Base-by-base conservation (phyloP, 192 early-diverging fungal genomes). In the Mortierella antarctica region DNA sequence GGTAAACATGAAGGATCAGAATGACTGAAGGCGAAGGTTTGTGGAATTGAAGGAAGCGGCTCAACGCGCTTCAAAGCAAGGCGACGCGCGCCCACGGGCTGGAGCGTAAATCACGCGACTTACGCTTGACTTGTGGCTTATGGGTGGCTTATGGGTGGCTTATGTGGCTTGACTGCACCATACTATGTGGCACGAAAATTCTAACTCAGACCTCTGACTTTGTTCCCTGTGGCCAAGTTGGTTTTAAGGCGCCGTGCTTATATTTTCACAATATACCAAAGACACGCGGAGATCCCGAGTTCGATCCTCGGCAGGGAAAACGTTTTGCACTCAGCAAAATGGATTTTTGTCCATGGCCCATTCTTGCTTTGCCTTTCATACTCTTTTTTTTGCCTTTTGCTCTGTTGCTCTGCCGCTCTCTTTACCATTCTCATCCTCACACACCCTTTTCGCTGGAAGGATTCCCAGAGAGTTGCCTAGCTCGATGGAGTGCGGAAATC, bases 271-370 rank as follows among this genome's bases (percentile, higher is more conserved):
- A 68, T 89, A 89, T 89, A 85, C 82, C 74, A 78, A 80, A 88
- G 88, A 70, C 83, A 89, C 88, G 88, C 86, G 66, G 78, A 81
- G 79, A 80, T 89, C 86, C 86, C 88, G 88, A 87, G 88, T 88
- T 89, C 88, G 86, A 89, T 78, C 88, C 88, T 87, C 88, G 88
- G 86, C 88, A 73, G 78, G 86, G 74, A 82, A 84, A 89, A 40
- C 64, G 49, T 73, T 83, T 82, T 84, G 54, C 31, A 31, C 31
- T 3, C 3, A 2, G 31, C 31, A 31, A 31, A 31, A 31, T 31
- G 31, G 31, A 31, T 62, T 72, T 20, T 52, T 60, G 74, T 62
- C 64, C 47, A 4, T 62, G 21, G 9, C 46, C 17, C 12, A 9
- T 55, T 46, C 18, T 18, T 18, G 40, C 53, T 67, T 62, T 59